Evolutionary conservation across 495 filamentous ascomycete genomes (phyloP).

Genomic region (Astrothelium subdiscretum): DNA sequence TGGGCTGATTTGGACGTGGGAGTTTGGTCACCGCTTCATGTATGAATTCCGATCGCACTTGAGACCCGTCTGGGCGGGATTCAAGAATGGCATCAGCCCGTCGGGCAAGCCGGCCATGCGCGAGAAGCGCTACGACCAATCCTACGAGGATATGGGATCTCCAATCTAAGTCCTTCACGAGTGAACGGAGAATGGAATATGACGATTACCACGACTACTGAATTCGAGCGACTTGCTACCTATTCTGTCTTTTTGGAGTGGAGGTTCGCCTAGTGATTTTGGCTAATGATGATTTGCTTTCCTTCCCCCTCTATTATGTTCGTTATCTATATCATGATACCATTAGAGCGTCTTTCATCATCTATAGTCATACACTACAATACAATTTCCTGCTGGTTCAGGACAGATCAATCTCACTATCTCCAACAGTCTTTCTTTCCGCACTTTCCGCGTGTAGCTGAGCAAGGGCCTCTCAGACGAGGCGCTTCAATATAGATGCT

Average conservation of each 20-base stretch:
- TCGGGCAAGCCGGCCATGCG: neutral
- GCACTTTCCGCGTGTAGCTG: neutral
- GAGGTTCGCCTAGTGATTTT: neutral
- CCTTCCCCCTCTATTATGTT: neutral
- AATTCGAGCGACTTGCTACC: neutral
- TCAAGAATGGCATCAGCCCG: neutral
- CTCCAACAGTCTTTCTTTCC: neutral
- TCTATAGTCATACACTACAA: neutral
- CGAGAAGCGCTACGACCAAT: too few species aligned
- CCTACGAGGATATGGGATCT: too few species aligned
- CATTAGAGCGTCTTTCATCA: neutral
- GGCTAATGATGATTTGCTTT: neutral
- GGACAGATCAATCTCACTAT: neutral
- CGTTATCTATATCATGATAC: neutral
- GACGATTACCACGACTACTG: neutral
- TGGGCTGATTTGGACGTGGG: conserved; percentile 28
- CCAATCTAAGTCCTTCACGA: too few species aligned
- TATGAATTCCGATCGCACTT: neutral
- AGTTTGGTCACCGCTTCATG: conserved; percentile 16
- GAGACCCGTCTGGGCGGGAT: neutral
- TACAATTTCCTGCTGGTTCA: neutral
- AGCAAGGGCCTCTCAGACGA: too few species aligned
- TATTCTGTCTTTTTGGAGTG: neutral
- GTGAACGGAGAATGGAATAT: too few species aligned
- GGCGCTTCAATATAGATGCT: too few species aligned